phyloP scores from a whole-genome alignment of 2,329 filamentous ascomycete genomes.

The Paecilomyces niveus region DNA sequence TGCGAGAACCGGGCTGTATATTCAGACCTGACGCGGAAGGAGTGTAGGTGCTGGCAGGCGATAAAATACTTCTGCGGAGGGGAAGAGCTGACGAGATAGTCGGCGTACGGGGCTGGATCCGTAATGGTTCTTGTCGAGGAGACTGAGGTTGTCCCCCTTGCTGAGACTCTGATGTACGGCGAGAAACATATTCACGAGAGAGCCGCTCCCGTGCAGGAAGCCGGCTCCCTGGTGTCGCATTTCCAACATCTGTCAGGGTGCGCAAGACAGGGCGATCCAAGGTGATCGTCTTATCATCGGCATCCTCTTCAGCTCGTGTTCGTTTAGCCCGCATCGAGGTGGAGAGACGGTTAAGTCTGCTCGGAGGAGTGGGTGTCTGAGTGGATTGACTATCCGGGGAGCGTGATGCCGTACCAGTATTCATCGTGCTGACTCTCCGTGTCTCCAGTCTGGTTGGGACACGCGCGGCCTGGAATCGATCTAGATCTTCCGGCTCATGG shows the following conservation, averaged over 20 bases:
- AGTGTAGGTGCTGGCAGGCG: conserved; percentile 22
- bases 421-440: conserved; percentile 32
- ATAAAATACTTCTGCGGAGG: conserved; percentile 30
- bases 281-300: conserved; percentile 20
- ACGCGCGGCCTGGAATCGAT: conserved; percentile 17
- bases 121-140: conserved; percentile 8
- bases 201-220: conserved; percentile 27
- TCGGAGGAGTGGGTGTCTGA: conserved; percentile 22
- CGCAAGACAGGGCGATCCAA: conserved; percentile 33
- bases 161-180: conserved; percentile 16
- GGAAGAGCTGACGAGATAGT: conserved; percentile 27
- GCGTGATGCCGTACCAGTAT: conserved; percentile 9
- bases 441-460: conserved; percentile 31
- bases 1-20: conserved; percentile 35
- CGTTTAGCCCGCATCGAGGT: conserved; percentile 32
- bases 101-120: conserved; percentile 20
- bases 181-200: conserved; percentile 20
- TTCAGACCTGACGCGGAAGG: conserved; percentile 30
- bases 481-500: conserved; percentile 31
- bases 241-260: conserved; percentile 35
- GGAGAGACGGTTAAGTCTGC: conserved; percentile 32
- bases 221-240: conserved; percentile 18
- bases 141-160: conserved; percentile 16
- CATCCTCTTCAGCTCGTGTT: conserved; percentile 29
- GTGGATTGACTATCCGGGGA: conserved; percentile 21